phyloP scores from a whole-genome alignment of 352 stramenopile species.

The Phytophthora ramorum region DNA sequence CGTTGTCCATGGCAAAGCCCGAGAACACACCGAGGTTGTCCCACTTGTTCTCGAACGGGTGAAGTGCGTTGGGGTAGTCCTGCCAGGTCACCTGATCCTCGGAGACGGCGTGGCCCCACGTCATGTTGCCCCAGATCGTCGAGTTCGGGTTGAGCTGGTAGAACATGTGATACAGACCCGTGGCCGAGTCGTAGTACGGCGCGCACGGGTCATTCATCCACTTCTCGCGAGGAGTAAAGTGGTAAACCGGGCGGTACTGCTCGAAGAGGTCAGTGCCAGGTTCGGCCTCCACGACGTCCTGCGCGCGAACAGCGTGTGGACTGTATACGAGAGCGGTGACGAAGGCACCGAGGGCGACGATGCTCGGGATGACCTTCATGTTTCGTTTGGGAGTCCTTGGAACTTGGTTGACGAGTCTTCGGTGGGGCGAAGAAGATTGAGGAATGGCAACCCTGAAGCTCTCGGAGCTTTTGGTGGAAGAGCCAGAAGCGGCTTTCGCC shows the following conservation, averaged over 20 bases:
- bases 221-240: conserved; percentile 70
- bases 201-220: conserved; percentile 89
- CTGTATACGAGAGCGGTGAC: conserved; percentile 20
- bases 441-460: conserved; percentile 12
- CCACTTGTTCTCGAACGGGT: conserved; percentile 62
- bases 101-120: conserved; percentile 79
- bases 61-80: conserved; percentile 69
- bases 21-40: conserved; percentile 81
- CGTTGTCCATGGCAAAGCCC: conserved; percentile 64
- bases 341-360: conserved; percentile 23
- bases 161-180: conserved; percentile 80
- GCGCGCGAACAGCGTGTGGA: conserved; percentile 1
- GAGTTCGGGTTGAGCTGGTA: conserved; percentile 76
- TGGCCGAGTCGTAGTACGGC: conserved; percentile 71
- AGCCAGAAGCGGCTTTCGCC: conserved; percentile 17
- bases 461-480: conserved; percentile 3
- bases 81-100: conserved; percentile 76
- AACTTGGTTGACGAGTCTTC: conserved; percentile 15
- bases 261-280: conserved; percentile 52
- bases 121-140: conserved; percentile 77
- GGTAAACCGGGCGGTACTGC: conserved; percentile 67
- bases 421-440: conserved; percentile 26
- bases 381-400: conserved; percentile 7
- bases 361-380: conserved; percentile 31
- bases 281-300: conserved; percentile 31